A percentile compares a stretch with the other conserved stretches of the same genome.
Evolutionary conservation across 2,329 filamentous ascomycete species (phyloP).

Genomic region (Chrysoporthe austroafricana): DNA sequence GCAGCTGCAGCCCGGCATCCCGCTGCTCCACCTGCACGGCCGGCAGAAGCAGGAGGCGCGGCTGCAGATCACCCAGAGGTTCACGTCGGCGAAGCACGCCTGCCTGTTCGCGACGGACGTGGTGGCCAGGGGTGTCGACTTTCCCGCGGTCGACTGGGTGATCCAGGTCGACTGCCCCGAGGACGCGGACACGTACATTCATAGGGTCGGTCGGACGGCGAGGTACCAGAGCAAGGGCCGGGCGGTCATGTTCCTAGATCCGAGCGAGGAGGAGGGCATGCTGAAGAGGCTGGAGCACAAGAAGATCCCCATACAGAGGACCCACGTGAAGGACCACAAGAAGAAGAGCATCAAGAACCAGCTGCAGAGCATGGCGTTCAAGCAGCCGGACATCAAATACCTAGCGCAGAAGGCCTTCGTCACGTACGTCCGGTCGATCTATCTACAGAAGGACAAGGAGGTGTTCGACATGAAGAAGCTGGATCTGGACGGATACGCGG

Average conservation of each 20-base stretch:
- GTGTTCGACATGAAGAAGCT: constrained; percentile 84
- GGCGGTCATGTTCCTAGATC: constrained; percentile 89
- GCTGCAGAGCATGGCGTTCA: constrained; percentile 93
- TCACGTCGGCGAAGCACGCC: constrained; percentile 77
- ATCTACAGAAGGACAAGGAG: constrained; percentile 89
- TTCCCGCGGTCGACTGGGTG: constrained; percentile 96
- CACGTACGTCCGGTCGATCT: constrained; percentile 82
- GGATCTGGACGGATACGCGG: constrained; percentile 82
- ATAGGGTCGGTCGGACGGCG: constrained; percentile 93
- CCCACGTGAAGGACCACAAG: constrained; percentile 88
- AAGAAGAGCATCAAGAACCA: constrained; percentile 83
- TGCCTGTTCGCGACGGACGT: constrained; percentile 97
- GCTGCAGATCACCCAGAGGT: constrained; percentile 83
- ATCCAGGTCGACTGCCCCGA: constrained; percentile 98
- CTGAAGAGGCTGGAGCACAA: constrained; percentile 81
- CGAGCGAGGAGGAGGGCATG: constrained; percentile 93
- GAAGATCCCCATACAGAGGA: constrained; percentile 84
- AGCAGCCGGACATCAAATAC: constrained; percentile 92
- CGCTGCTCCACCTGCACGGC: constrained; percentile 89
- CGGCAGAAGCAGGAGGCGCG: constrained; percentile 90
- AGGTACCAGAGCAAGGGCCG: constrained; percentile 86
- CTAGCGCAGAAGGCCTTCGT: constrained; percentile 95
- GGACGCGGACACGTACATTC: constrained; percentile 96
- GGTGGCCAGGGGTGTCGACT: constrained; percentile 90
- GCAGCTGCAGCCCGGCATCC: constrained; percentile 91